These are phyloP conservation scores for Chlorella variabilis DNA, from an alignment of 163 green algal genomes.

Conservation along the genomic window DNA sequence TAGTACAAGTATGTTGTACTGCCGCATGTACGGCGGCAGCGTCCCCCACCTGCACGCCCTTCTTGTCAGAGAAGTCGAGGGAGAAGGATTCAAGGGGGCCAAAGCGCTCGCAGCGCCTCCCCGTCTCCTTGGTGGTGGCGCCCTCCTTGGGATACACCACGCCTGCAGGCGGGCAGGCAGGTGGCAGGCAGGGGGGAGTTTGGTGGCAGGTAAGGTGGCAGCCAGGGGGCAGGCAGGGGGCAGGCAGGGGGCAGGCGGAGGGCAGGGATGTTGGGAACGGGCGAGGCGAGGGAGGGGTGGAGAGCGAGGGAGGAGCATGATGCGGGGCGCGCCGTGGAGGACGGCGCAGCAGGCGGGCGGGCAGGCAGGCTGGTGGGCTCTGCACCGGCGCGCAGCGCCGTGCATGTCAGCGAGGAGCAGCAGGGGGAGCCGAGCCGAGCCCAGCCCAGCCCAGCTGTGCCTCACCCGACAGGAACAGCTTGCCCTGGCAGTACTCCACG, in stretches of 20 bases:
- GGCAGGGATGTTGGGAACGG: no score
- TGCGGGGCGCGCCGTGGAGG: no score
- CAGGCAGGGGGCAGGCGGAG: no score
- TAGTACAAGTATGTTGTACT: no score
- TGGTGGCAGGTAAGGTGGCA: not conserved
- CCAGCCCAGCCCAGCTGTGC: no score
- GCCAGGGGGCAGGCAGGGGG: not conserved
- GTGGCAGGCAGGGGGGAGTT: not conserved
- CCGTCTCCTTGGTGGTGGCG: slow-evolving; percentile 53
- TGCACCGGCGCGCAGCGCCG: no score
- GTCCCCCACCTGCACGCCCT: slow-evolving; percentile 28
- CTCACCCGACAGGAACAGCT: slow-evolving; percentile 62
- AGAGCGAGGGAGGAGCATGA: no score
- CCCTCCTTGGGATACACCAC: slow-evolving; percentile 62
- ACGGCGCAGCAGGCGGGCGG: no score
- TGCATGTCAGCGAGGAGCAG: no score
- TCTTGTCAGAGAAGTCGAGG: slow-evolving; percentile 52
- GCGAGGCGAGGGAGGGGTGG: no score
- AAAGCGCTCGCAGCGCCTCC: slow-evolving; percentile 55
- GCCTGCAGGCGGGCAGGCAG: slow-evolving; percentile 26
- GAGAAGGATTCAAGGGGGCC: slow-evolving; percentile 68
- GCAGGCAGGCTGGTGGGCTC: no score
- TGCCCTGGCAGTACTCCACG: slow-evolving; percentile 32
- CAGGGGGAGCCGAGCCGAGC: no score
- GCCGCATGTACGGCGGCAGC: not conserved